Percentiles rank a stretch among this genome's conserved stretches.
Evolutionary conservation across 2,329 filamentous ascomycete genomes (phyloP).

Genomic region (Sporothrix pseudoabietina): DNA sequence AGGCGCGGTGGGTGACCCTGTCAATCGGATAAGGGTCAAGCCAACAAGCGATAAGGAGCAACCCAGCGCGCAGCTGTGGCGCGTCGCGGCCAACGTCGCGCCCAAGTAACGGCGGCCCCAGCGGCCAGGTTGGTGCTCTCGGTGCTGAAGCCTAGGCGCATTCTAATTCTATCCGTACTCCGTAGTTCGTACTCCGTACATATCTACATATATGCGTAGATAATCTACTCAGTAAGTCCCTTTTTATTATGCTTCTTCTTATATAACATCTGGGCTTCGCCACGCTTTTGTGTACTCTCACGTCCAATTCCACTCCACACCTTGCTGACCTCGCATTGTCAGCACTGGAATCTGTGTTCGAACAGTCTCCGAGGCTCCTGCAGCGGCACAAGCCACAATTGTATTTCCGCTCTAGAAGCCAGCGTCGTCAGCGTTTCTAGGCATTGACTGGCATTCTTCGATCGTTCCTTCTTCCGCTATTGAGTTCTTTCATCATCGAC

Average conservation of each 20-base stretch:
- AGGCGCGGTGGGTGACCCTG: conserved; percentile 2
- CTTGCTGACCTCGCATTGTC: background rate
- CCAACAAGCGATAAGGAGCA: background rate
- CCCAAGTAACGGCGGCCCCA: background rate
- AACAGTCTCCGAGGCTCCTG: background rate
- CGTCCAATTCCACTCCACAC: background rate
- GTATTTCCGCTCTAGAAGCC: background rate
- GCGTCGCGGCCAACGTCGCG: conserved; percentile 6
- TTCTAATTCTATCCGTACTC: background rate
- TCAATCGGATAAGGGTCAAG: conserved; percentile 15
- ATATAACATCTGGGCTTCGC: background rate
- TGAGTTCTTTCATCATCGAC: background rate
- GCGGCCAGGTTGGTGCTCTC: background rate
- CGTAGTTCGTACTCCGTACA: background rate
- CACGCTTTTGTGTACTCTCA: background rate
- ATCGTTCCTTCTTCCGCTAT: background rate
- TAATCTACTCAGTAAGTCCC: background rate
- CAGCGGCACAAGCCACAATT: background rate
- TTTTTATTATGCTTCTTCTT: background rate
- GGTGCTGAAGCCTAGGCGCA: background rate
- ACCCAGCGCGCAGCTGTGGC: background rate
- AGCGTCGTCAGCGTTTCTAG: background rate
- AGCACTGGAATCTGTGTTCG: background rate
- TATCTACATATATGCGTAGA: no score
- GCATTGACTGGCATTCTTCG: background rate